Percentiles rank a stretch among this genome's conserved stretches.
These are phyloP conservation scores for Perilla frutescens DNA, from an alignment of 257 asterid species.

Conservation along the genomic window DNA sequence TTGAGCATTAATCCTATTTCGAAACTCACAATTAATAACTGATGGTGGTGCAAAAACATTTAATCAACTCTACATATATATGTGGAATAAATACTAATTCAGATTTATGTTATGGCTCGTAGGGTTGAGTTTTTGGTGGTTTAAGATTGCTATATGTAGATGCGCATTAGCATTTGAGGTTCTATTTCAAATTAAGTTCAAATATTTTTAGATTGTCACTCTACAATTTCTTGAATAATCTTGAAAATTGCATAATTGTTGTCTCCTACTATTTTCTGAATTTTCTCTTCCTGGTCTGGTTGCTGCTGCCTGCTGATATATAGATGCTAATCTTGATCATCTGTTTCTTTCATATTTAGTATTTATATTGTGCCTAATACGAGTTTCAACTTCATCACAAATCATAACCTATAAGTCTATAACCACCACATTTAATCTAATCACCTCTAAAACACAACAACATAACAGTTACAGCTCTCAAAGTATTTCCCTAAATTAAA, in stretches of 20 bases:
- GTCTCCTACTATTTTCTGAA: background rate
- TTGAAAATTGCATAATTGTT: background rate
- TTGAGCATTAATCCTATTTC: background rate
- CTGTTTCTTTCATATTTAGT: too few relatives aligned
- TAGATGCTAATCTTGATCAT: too few relatives aligned
- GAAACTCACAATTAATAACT: background rate
- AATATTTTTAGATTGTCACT: background rate
- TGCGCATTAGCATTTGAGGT: background rate
- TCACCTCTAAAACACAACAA: too few relatives aligned
- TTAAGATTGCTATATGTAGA: background rate
- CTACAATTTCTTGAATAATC: slow-evolving; percentile 5
- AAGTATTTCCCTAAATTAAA: too few relatives aligned
- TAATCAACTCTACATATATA: background rate
- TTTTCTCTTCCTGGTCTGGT: too few relatives aligned
- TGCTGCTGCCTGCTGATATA: too few relatives aligned
- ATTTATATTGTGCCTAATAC: too few relatives aligned
- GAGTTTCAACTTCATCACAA: too few relatives aligned
- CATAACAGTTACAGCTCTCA: too few relatives aligned
- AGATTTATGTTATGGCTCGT: background rate
- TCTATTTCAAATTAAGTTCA: background rate
- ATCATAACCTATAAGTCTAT: too few relatives aligned
- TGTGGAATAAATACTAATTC: background rate
- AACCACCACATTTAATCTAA: too few relatives aligned
- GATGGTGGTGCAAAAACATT: background rate
- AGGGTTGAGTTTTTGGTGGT: background rate